phyloP scores from a whole-genome alignment of 306 rosid species.

The Vachellia collinsii region DNA sequence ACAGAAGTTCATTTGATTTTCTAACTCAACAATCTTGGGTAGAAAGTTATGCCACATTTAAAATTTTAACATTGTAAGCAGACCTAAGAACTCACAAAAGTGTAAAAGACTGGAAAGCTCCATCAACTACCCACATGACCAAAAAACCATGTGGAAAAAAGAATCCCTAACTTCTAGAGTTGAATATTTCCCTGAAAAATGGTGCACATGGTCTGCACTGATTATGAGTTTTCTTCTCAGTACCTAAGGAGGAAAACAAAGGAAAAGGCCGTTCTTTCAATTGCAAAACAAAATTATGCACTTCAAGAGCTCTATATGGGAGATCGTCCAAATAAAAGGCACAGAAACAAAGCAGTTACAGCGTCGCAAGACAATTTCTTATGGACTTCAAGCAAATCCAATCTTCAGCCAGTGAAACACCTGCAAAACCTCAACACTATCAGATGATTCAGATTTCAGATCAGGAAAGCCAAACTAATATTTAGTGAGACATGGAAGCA shows the following conservation, averaged over 20 bases:
- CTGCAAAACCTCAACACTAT: slow-evolving; percentile 56
- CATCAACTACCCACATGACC: slow-evolving; percentile 37
- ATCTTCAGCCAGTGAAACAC: slow-evolving; percentile 55
- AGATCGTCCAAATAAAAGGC: slow-evolving; percentile 40
- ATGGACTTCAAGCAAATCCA: slow-evolving; percentile 30
- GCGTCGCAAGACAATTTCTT: slow-evolving; percentile 35
- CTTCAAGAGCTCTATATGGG: slow-evolving; percentile 40
- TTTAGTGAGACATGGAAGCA: slow-evolving; percentile 3
- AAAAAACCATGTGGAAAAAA: slow-evolving; percentile 8
- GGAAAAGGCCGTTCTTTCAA: slow-evolving; percentile 38
- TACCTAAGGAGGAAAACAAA: slow-evolving; percentile 39
- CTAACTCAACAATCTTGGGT: slow-evolving; percentile 30
- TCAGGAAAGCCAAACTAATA: slow-evolving; percentile 20
- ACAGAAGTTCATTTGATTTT: slow-evolving; percentile 21
- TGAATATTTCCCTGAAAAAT: slow-evolving; percentile 46
- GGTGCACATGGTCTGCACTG: slow-evolving; percentile 45
- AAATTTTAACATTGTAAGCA: slow-evolving; percentile 36
- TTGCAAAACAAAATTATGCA: slow-evolving; percentile 40
- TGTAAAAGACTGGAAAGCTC: slow-evolving; percentile 42
- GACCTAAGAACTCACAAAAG: slow-evolving; percentile 37
- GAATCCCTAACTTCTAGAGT: slow-evolving; percentile 49
- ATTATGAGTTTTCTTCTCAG: slow-evolving; percentile 37
- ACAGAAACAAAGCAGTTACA: slow-evolving; percentile 35
- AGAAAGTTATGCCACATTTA: slow-evolving; percentile 28
- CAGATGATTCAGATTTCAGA: slow-evolving; percentile 27